Percentiles rank a stretch among this genome's conserved stretches.
phyloP scores from a whole-genome alignment of 345 rosid species.

The Brassica juncea region DNA sequence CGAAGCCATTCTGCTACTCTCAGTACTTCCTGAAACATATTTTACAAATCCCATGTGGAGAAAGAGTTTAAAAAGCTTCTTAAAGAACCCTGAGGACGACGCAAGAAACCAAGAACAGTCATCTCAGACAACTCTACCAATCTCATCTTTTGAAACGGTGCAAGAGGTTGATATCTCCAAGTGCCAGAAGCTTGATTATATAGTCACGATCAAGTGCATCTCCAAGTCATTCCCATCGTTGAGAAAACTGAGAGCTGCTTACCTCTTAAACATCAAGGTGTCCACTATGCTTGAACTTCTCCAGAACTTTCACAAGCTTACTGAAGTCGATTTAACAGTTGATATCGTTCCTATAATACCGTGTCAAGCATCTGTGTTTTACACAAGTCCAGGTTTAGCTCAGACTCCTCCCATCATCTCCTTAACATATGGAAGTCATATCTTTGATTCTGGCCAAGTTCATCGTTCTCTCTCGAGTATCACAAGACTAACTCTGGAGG shows the following conservation, averaged over 20 bases:
- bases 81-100: constrained; percentile 36
- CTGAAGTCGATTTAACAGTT: constrained; percentile 70
- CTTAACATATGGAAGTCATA: constrained; percentile 22
- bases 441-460: constrained; percentile 9
- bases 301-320: constrained; percentile 46
- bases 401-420: constrained; percentile 37
- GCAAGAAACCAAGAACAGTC: constrained; percentile 36
- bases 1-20: constrained; percentile 47
- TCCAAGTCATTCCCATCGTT: constrained; percentile 66
- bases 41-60: constrained; percentile 29
- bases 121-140: constrained; percentile 36
- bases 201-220: constrained; percentile 54
- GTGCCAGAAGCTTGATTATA: constrained; percentile 60
- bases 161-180: constrained; percentile 70
- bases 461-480: constrained; percentile 43
- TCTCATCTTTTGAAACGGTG: constrained; percentile 52
- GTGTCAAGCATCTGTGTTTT: constrained; percentile 46
- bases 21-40: constrained; percentile 50
- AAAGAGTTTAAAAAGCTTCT: constrained; percentile 39
- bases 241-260: constrained; percentile 68
- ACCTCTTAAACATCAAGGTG: constrained; percentile 61
- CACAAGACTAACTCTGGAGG: constrained; percentile 67
- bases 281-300: constrained; percentile 46
- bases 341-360: constrained; percentile 57
- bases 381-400: constrained; percentile 41